Evolutionary conservation across 805 yeast genomes (phyloP), one percentile per base, ranked within the genome.

Genomic region (Myxozyma neglecta): DNA sequence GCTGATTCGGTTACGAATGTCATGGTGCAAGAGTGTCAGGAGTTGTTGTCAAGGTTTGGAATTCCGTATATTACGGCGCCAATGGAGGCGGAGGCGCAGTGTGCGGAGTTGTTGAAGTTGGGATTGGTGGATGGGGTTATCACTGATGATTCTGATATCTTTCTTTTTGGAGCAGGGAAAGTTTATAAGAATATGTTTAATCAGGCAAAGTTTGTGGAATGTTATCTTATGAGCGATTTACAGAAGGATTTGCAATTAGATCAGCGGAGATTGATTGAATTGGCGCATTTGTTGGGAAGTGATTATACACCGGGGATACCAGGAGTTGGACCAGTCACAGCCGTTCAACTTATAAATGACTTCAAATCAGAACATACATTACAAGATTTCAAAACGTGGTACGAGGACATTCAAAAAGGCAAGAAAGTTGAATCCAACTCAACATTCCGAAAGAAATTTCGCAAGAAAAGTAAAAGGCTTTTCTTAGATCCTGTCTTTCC

Each of bases 11-110:
- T 93, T 0, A 88, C 97, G 0, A 82, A 83, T 6, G 83, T 83
- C 1, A 94, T 94, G 97, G 82, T 93, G 29, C 79, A 80, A 43
- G 98, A 94, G 71, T 94, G 96, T 18, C 97, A 94, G 74, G 97
- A 91, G 65, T 77, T 94, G 46, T 77, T 94, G 8, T 82, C 88
- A 35, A 75, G 93, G 57, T 94, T 94, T 78, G 99, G 99, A 0
- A 88, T 94, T 4, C 99, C 99, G 0, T 94, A 84, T 68, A 82
- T 94, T 9, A 89, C 96, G 0, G 97, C 99, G 0, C 99, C 99
- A 0, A 90, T 90, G 92, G 99, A 94, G 75, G 99, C 99, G 1
- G 99, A 94, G 76, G 98, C 99, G 0, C 99, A 94, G 71, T 94
- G 99, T 76, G 97, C 97, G 0, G 89, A 87, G 66, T 75, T 94